Conservation (phyloP, 169 alveolate genomes). For the Cryptosporidium bovis region DNA sequence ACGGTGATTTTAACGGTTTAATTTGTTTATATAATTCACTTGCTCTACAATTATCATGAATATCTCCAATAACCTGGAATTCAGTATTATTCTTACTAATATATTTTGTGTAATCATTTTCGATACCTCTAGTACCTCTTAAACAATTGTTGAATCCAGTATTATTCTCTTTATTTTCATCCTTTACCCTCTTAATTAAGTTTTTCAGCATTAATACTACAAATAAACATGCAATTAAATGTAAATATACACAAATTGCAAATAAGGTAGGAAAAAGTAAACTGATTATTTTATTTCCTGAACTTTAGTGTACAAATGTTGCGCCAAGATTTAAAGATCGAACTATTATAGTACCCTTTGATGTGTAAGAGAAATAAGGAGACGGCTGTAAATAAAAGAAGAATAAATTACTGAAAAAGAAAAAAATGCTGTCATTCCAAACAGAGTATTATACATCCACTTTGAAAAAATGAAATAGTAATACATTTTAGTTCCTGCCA, state of each 20-base stretch:
- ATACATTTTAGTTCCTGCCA: constrained; percentile 64
- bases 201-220: constrained; percentile 7
- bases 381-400: constrained; percentile 44
- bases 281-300: background rate
- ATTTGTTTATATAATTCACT: background rate
- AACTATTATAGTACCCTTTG: constrained; percentile 40
- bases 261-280: background rate
- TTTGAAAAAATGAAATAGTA: constrained; percentile 65
- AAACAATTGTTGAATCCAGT: too few species aligned
- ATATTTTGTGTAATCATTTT: background rate
- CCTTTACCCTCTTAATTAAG: constrained; percentile 14
- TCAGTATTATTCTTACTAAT: background rate
- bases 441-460: constrained; percentile 70
- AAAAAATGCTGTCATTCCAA: constrained; percentile 62
- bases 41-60: background rate
- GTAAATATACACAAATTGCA: background rate
- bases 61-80: background rate
- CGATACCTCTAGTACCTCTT: constrained; percentile 4
- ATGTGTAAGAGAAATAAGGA: constrained; percentile 46
- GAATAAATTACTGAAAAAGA: constrained; percentile 67
- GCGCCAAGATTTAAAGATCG: constrained; percentile 6
- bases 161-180: background rate
- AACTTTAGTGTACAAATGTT: background rate
- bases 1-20: constrained; percentile 3
- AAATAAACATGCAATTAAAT: background rate